Conservation (phyloP, 345 rosid genomes). For the Eucalyptus urophylla region DNA sequence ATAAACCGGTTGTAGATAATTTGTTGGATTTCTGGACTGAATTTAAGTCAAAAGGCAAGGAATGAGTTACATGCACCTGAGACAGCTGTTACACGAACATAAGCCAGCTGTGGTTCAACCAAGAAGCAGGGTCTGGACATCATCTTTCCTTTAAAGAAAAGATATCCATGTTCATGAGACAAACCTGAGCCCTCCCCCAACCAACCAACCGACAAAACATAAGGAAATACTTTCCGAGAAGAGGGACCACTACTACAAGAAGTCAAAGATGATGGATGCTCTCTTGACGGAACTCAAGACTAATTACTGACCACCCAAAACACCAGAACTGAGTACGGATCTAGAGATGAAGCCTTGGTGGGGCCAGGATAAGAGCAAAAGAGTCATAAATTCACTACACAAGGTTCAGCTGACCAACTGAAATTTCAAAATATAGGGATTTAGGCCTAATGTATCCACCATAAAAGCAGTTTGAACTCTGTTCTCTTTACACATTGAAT, state of each 20-base stretch:
- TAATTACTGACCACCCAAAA: background rate
- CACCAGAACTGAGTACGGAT: background rate
- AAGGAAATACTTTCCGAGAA: background rate
- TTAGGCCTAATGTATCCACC: background rate
- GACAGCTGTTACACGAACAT: background rate
- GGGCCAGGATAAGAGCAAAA: background rate
- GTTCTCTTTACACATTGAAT: background rate
- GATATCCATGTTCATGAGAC: background rate
- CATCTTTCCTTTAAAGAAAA: background rate
- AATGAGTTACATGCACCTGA: background rate
- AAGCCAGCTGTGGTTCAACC: background rate
- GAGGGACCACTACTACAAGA: background rate
- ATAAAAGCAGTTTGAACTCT: background rate
- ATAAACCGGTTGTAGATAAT: background rate
- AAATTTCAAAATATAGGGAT: background rate
- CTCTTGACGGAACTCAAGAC: background rate
- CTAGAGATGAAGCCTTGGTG: background rate
- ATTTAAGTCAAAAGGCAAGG: background rate
- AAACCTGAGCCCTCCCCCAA: background rate
- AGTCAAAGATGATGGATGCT: background rate
- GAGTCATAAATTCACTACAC: background rate
- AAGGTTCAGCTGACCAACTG: background rate
- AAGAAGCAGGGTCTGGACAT: background rate
- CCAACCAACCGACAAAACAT: background rate
- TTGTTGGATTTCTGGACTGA: background rate